A percentile compares a stretch with the other conserved stretches of the same genome.
These are phyloP conservation scores for Sporothrix mexicana DNA, from an alignment of 2,329 filamentous ascomycete species.

Conservation along the genomic window DNA sequence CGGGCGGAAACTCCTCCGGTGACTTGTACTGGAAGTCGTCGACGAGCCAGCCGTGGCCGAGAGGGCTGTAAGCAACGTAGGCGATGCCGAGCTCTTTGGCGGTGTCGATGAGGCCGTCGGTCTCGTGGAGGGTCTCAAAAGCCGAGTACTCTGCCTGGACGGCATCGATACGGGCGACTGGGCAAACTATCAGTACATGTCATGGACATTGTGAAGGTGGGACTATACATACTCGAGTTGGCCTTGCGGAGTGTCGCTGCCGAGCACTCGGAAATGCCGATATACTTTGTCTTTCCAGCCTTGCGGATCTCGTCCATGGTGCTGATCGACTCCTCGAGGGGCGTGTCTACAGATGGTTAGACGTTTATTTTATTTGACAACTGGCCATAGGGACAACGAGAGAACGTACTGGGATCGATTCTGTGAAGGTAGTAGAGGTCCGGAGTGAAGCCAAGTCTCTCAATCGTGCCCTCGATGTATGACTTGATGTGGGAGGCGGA, in stretches of 20 bases:
- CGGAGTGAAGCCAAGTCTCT: not conserved
- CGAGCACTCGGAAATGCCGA: conserved; percentile 55
- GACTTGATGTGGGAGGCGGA: not conserved
- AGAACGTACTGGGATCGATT: conserved; percentile 5
- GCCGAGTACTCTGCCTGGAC: conserved; percentile 3
- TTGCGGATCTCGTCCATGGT: conserved; percentile 42
- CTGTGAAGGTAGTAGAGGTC: not conserved
- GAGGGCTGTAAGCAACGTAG: conserved; percentile 63
- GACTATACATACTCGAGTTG: conserved; percentile 40
- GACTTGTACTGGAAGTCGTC: conserved; percentile 33
- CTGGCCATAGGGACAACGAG: not conserved
- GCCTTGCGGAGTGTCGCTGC: conserved; percentile 50
- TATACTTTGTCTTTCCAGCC: conserved; percentile 47
- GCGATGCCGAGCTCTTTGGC: conserved; percentile 49
- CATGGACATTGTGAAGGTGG: too few species aligned
- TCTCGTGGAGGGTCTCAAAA: not conserved
- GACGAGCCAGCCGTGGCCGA: conserved; percentile 63
- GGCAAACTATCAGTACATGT: not conserved
- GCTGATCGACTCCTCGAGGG: not conserved
- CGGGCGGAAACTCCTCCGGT: conserved; percentile 16
- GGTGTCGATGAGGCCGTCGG: not conserved
- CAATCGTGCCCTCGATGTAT: not conserved
- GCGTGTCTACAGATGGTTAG: not conserved
- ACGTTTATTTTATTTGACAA: too few species aligned
- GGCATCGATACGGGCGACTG: not conserved